A percentile compares a stretch with the other conserved stretches of the same genome.
phyloP scores from a whole-genome alignment of 164 flowering plant genomes.

The Stephania cephalantha region DNA sequence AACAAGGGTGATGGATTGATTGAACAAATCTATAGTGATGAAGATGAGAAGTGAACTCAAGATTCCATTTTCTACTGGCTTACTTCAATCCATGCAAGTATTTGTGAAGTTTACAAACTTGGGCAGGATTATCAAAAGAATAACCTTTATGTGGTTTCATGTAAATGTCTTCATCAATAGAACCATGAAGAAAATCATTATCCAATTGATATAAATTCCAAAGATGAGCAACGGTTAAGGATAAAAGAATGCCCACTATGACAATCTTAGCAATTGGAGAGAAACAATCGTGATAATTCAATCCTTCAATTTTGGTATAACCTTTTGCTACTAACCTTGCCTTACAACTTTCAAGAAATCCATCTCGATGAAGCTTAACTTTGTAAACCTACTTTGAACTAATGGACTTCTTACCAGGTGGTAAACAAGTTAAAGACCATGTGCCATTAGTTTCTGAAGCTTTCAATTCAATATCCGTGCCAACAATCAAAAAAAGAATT shows the following conservation, averaged over 20 bases:
- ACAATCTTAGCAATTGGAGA: not conserved
- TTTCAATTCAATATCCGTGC: not conserved
- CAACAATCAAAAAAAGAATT: not conserved
- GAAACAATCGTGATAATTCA: not conserved
- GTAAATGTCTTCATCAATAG: not conserved
- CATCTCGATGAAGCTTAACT: not conserved
- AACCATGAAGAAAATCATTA: not conserved
- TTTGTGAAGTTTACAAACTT: not conserved
- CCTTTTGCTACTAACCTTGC: not conserved
- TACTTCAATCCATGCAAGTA: not conserved
- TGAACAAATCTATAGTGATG: not conserved
- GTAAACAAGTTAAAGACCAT: not conserved
- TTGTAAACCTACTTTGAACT: not conserved
- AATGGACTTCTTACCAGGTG: not conserved
- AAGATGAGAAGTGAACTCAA: not conserved
- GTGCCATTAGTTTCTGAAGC: not conserved
- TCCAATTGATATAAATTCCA: not conserved
- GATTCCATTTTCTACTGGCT: not conserved
- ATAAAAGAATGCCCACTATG: not conserved
- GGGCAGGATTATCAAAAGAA: not conserved
- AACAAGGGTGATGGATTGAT: not conserved
- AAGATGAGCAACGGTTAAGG: not conserved
- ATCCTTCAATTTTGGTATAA: not conserved
- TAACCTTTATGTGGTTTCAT: not conserved
- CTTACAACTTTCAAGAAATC: not conserved